Evolutionary conservation across 805 yeast species (phyloP).

Genomic region (Lipomyces spencermartinsiae): DNA sequence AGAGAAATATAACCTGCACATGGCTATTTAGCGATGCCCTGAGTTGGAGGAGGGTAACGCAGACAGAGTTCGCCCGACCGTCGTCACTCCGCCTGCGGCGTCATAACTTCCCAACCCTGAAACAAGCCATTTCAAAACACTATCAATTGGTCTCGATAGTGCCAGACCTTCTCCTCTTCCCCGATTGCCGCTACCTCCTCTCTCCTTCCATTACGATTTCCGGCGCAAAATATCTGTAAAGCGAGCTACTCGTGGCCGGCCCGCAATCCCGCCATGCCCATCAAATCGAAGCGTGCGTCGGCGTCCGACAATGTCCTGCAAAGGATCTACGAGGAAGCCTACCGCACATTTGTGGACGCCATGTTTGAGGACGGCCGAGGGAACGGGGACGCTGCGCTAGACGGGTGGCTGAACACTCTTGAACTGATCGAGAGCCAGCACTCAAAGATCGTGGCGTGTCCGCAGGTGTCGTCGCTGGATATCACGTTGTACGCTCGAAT

Average conservation of each 20-base stretch:
- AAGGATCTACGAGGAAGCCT: conserved; percentile 51
- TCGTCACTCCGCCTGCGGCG: not conserved
- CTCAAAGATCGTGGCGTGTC: conserved; percentile 43
- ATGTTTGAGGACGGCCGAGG: conserved; percentile 49
- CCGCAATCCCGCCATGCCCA: conserved; percentile 15
- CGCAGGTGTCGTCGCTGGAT: conserved; percentile 47
- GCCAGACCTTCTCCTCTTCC: not conserved
- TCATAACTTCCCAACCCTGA: not conserved
- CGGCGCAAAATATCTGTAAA: not conserved
- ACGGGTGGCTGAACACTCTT: conserved; percentile 48
- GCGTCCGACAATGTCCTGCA: conserved; percentile 43
- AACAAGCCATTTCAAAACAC: not conserved
- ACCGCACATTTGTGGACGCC: conserved; percentile 50
- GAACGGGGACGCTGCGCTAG: conserved; percentile 46
- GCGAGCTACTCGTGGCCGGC: not conserved
- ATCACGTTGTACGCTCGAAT: conserved; percentile 47
- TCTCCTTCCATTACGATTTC: not conserved
- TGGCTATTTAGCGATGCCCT: too few relatives aligned
- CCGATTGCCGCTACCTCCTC: not conserved
- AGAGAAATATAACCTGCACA: too few relatives aligned
- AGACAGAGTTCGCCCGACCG: too few relatives aligned
- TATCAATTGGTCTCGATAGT: not conserved
- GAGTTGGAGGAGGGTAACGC: too few relatives aligned
- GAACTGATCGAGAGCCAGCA: conserved; percentile 45
- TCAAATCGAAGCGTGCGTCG: conserved; percentile 31